Conservation (phyloP, 106 monocot genomes). For the Dendrobium nobile region DNA sequence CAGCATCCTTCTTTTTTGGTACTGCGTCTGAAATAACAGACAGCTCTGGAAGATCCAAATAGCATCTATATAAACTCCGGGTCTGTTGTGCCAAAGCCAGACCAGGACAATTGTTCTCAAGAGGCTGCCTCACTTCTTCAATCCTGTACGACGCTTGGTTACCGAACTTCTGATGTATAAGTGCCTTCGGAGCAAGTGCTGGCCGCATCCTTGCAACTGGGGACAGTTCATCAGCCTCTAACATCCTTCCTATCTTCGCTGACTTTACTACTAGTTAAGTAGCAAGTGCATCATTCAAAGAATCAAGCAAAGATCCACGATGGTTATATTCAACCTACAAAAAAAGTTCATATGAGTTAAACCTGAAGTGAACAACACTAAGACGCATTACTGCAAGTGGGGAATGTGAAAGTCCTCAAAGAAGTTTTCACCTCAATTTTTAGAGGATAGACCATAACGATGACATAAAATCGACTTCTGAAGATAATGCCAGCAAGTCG, state of each 20-base stretch:
- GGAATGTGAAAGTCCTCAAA: background rate
- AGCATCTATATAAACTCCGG: constrained; percentile 46
- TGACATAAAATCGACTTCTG: background rate
- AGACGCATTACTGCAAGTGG: background rate
- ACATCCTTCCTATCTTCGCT: background rate
- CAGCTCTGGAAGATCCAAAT: constrained; percentile 69
- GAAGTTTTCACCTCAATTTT: background rate
- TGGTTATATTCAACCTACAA: background rate
- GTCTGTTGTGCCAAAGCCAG: constrained; percentile 35
- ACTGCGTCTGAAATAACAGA: constrained; percentile 60
- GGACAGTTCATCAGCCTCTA: constrained; percentile 13
- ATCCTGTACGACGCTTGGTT: constrained; percentile 51
- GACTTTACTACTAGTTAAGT: background rate
- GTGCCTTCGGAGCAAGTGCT: constrained; percentile 61
- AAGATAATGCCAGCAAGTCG: background rate
- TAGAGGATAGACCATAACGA: too few species aligned
- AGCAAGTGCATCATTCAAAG: background rate
- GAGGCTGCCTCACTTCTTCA: constrained; percentile 56
- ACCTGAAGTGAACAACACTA: background rate
- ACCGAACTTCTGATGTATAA: constrained; percentile 83
- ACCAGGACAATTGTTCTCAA: constrained; percentile 70
- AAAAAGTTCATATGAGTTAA: too few species aligned
- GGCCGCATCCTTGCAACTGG: constrained; percentile 20
- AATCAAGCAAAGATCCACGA: background rate
- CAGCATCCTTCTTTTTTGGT: constrained; percentile 89